Percentiles rank a stretch among this genome's conserved stretches.
These are phyloP conservation scores for Aspergillus udagawae DNA, from an alignment of 2,329 filamentous ascomycete genomes.

Conservation along the genomic window DNA sequence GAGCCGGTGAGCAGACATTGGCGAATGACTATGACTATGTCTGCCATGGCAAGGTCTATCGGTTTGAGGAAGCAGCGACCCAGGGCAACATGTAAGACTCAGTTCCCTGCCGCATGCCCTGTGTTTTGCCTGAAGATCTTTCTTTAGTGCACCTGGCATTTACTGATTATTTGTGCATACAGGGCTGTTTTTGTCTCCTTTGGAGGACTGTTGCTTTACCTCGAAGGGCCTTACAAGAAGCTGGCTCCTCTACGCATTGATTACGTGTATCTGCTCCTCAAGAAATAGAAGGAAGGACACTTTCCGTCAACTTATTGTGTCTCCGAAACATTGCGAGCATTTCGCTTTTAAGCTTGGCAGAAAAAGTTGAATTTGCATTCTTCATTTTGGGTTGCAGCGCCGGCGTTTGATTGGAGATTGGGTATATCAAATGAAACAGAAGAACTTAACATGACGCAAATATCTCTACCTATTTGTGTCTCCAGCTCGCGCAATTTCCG, in stretches of 20 bases:
- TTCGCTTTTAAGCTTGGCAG: conserved; percentile 5
- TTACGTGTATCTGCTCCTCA: conserved; percentile 86
- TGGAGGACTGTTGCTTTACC: conserved; percentile 81
- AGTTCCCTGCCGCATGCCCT: neutral
- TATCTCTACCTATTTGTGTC: conserved; percentile 3
- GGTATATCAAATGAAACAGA: conserved; percentile 33
- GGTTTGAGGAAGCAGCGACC: conserved; percentile 53
- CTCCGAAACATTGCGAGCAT: neutral
- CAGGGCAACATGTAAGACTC: conserved; percentile 76
- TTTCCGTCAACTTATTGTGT: neutral
- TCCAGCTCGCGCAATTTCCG: neutral
- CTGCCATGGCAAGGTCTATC: conserved; percentile 50
- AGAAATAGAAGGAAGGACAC: conserved; percentile 61
- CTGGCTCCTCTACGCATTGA: conserved; percentile 88
- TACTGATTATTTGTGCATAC: conserved; percentile 23
- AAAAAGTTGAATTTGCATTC: conserved; percentile 25
- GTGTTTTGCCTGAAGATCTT: neutral
- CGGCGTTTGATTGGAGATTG: conserved; percentile 38
- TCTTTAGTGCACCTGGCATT: neutral
- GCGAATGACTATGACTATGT: conserved; percentile 51
- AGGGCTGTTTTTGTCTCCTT: conserved; percentile 95
- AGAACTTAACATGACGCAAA: conserved; percentile 12
- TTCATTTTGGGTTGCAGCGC: conserved; percentile 36
- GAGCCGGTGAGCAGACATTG: conserved; percentile 55
- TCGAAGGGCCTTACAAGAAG: conserved; percentile 95